These are phyloP conservation scores for Cicer bijugum DNA, from an alignment of 306 rosid species.

Conservation along the genomic window DNA sequence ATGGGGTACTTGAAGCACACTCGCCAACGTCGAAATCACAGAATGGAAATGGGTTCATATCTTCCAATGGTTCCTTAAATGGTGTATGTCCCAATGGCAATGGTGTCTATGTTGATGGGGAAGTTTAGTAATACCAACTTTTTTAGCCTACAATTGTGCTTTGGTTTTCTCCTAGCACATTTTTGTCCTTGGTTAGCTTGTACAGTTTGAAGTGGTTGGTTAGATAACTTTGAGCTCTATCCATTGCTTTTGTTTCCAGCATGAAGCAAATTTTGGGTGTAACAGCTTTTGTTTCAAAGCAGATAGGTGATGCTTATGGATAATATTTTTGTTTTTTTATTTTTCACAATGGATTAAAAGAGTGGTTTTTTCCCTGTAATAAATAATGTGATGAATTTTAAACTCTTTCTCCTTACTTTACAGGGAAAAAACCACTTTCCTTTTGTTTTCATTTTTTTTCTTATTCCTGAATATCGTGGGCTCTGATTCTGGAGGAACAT, in stretches of 20 bases:
- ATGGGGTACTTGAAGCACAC: slow-evolving; percentile 54
- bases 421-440: neutral
- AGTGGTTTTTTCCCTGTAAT: slow-evolving; percentile 16
- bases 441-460: neutral
- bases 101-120: slow-evolving; percentile 52
- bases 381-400: slow-evolving; percentile 13
- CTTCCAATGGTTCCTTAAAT: slow-evolving; percentile 61
- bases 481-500: neutral
- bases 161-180: slow-evolving; percentile 43
- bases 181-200: slow-evolving; percentile 56
- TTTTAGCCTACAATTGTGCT: slow-evolving; percentile 29
- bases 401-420: slow-evolving; percentile 9
- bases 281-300: slow-evolving; percentile 53
- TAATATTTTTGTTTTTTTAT: slow-evolving; percentile 10
- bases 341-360: slow-evolving; percentile 15
- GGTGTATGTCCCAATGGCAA: slow-evolving; percentile 69
- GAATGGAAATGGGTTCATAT: slow-evolving; percentile 50
- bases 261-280: slow-evolving; percentile 60
- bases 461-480: neutral
- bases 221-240: slow-evolving; percentile 50
- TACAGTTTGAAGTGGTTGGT: slow-evolving; percentile 74
- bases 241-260: slow-evolving; percentile 46
- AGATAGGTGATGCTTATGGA: slow-evolving; percentile 50
- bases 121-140: slow-evolving; percentile 20
- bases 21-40: slow-evolving; percentile 43